Evolutionary conservation across 768 basidiomycete species (phyloP), one percentile per base, ranked within the genome.

Genomic region (Austroboletus festivus): DNA sequence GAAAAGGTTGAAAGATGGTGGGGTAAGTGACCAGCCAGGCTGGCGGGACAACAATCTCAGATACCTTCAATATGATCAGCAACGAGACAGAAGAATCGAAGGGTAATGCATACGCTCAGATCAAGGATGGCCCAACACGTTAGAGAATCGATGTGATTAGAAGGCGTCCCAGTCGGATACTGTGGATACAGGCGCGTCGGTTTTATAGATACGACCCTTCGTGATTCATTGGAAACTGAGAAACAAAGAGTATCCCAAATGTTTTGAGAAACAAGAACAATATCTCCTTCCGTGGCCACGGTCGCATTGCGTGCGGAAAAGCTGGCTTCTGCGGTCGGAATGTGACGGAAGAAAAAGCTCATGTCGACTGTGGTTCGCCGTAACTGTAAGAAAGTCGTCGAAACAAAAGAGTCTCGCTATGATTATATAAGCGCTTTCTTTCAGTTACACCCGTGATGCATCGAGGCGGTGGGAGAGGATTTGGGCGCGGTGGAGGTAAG

Each of bases 381-480:
- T n/a, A n/a, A n/a, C n/a, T n/a, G n/a, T n/a, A n/a, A n/a, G n/a
- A n/a, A n/a, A n/a, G n/a, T n/a, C n/a, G n/a, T n/a, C n/a, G n/a
- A n/a, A n/a, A n/a, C n/a, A n/a, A n/a, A n/a, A n/a, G n/a, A n/a
- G n/a, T n/a, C n/a, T n/a, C n/a, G n/a, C n/a, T n/a, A n/a, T n/a
- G n/a, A n/a, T n/a, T 62, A 67, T n/a, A 48, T 68, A 62, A 67
- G 52, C 43, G 40, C 9, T 5, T 19, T 10, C 24, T 48, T 21
- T 24, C 10, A 19, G 44, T 20, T 9, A n/a, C 28, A 28, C 38
- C 42, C 7, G 10, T 16, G 18, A 81, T 82, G 78, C 76, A 61
- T 66, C 74, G 84, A 52, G 80, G 82, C 51, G 69, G 73, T 46
- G 50, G 60, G 51, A 70, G 83, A 73, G 80, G 80, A 51, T 78